Conservation (phyloP, 305 asterid genomes). For the Rubia tinctorum region DNA sequence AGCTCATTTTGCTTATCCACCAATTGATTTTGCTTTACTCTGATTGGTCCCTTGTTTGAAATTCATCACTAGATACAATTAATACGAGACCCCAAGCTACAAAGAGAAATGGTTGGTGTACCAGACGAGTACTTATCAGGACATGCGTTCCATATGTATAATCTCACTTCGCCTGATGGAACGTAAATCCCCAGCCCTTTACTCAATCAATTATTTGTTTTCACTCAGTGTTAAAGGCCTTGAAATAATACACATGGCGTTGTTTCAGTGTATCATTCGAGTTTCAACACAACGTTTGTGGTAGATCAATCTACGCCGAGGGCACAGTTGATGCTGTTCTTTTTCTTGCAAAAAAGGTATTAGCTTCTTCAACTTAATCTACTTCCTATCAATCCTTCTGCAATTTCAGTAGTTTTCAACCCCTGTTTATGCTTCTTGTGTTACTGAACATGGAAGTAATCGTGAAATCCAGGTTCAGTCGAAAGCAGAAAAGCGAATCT, state of each 20-base stretch:
- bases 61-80: conserved; percentile 49
- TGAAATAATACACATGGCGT: background rate
- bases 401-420: background rate
- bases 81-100: conserved; percentile 76
- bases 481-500: conserved; percentile 66
- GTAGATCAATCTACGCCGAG: conserved; percentile 95
- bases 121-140: conserved; percentile 85
- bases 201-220: background rate
- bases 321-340: conserved; percentile 89
- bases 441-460: conserved; percentile 12
- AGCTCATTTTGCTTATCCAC: background rate
- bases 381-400: background rate
- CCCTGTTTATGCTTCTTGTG: background rate
- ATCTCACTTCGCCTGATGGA: conserved; percentile 81
- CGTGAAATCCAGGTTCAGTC: conserved; percentile 50
- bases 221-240: background rate
- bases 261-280: conserved; percentile 46
- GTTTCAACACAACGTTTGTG: conserved; percentile 96
- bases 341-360: conserved; percentile 86
- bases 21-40: background rate
- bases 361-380: background rate
- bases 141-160: conserved; percentile 93
- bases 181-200: conserved; percentile 44
- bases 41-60: background rate
- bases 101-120: conserved; percentile 88